Evolutionary conservation across 352 stramenopile genomes (phyloP).

Genomic region (Phytopythium vexans): DNA sequence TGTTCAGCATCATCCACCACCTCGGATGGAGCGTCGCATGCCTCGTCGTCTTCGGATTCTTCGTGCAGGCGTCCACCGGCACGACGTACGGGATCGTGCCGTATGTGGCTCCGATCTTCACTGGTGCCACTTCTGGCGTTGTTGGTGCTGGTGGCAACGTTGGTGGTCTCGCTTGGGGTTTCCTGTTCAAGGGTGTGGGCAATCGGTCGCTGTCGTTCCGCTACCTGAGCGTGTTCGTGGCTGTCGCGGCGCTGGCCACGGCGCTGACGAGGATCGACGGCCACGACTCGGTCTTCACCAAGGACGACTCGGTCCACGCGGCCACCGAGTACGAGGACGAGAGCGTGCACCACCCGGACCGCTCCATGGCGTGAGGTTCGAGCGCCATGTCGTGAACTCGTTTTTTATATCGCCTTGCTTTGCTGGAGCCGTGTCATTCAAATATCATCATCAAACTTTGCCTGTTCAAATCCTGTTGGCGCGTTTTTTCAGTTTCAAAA

Average conservation of each 20-base stretch:
- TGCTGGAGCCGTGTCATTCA: too few species aligned
- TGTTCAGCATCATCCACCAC: too few species aligned
- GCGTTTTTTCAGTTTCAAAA: too few species aligned
- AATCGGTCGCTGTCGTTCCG: conserved; percentile 24
- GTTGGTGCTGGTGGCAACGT: conserved; percentile 54
- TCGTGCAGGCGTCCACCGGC: conserved; percentile 55
- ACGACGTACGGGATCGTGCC: conserved; percentile 60
- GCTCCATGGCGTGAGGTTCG: too few species aligned
- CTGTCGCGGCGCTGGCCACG: conserved; percentile 13
- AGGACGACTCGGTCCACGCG: conserved; percentile 9
- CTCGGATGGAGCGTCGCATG: conserved; percentile 8
- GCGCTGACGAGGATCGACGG: conserved; percentile 15
- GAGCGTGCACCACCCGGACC: conserved; percentile 6
- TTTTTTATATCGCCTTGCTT: too few species aligned
- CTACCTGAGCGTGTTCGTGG: conserved; percentile 40
- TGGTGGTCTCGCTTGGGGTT: conserved; percentile 38
- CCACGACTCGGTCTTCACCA: conserved; percentile 16
- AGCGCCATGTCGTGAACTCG: too few species aligned
- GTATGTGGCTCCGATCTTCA: conserved; percentile 38
- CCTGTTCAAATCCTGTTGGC: too few species aligned
- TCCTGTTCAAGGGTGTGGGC: conserved; percentile 44
- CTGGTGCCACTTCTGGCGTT: conserved; percentile 40
- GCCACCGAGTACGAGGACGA: conserved; percentile 12
- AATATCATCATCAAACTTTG: too few species aligned
- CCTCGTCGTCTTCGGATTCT: conserved; percentile 88